Evolutionary conservation across 1,284 basidiomycete species (phyloP).

Genomic region (Vanrija pseudolonga): DNA sequence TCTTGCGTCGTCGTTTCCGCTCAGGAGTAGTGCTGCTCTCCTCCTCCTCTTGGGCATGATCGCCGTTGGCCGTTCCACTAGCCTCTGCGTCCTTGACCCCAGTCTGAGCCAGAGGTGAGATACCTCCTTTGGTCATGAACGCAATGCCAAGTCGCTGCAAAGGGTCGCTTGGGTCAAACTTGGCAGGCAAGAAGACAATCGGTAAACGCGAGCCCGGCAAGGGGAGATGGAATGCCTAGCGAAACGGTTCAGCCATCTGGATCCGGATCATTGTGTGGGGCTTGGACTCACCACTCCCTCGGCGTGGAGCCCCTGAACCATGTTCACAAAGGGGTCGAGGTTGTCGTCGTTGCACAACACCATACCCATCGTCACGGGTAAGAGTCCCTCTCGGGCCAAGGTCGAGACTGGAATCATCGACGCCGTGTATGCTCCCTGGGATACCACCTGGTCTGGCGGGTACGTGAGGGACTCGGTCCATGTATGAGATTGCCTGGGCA

Average conservation of each 20-base stretch:
- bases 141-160: conserved; percentile 43
- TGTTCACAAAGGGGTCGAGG: conserved; percentile 31
- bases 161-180: conserved; percentile 41
- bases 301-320: conserved; percentile 44
- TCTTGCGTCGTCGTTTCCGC: conserved; percentile 10
- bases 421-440: conserved; percentile 25
- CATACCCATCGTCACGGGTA: conserved; percentile 46
- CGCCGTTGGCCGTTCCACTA: not conserved
- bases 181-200: conserved; percentile 44
- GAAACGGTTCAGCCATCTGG: too few relatives aligned
- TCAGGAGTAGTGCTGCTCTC: not conserved
- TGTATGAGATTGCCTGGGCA: conserved; percentile 36
- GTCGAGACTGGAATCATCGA: conserved; percentile 46
- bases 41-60: not conserved
- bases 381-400: conserved; percentile 40
- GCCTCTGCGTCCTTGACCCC: too few relatives aligned
- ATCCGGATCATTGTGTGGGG: too few relatives aligned
- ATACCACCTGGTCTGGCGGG: conserved; percentile 16
- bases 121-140: conserved; percentile 41
- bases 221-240: conserved; percentile 41
- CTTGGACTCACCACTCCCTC: conserved; percentile 44
- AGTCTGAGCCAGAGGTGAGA: conserved; percentile 12
- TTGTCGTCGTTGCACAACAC: conserved; percentile 41
- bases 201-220: conserved; percentile 25
- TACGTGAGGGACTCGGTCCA: conserved; percentile 35